Conservation (phyloP, 2,329 filamentous ascomycete genomes). For the Penicillium sp. region DNA sequence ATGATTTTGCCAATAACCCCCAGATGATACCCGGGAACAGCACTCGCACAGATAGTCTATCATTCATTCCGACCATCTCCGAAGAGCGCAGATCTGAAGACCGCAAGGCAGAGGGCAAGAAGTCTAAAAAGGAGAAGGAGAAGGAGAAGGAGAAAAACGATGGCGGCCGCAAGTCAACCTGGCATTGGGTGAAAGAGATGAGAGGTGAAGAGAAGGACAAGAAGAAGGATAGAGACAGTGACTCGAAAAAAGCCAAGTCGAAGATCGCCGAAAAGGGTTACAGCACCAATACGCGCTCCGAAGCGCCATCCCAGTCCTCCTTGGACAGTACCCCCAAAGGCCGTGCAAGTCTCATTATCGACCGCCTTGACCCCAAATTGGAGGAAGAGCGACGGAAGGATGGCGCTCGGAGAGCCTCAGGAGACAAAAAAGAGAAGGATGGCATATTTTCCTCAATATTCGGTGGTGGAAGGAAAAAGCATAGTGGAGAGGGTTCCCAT, state of each 20-base stretch:
- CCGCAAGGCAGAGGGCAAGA: slow-evolving; percentile 71
- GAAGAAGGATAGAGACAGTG: slow-evolving; percentile 64
- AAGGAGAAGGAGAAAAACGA: slow-evolving; percentile 47
- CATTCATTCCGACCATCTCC: slow-evolving; percentile 73
- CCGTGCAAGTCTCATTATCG: slow-evolving; percentile 80
- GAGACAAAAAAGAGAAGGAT: slow-evolving; percentile 86
- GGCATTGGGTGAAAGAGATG: slow-evolving; percentile 67
- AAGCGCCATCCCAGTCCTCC: slow-evolving; percentile 78
- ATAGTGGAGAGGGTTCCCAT: slow-evolving; percentile 66
- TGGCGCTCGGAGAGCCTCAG: slow-evolving; percentile 67
- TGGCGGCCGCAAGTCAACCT: slow-evolving; percentile 72
- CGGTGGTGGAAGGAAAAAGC: slow-evolving; percentile 83
- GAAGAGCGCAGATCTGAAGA: slow-evolving; percentile 76
- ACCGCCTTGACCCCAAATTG: slow-evolving; percentile 74
- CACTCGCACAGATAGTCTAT: slow-evolving; percentile 73
- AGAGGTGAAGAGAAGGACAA: slow-evolving; percentile 67
- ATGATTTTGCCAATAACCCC: slow-evolving; percentile 66
- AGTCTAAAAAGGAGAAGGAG: slow-evolving; percentile 55
- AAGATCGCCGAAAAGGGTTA: slow-evolving; percentile 59
- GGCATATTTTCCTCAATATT: slow-evolving; percentile 94
- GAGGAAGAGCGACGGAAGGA: slow-evolving; percentile 75
- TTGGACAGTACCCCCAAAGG: slow-evolving; percentile 66
- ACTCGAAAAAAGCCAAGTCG: slow-evolving; percentile 57
- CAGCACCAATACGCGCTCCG: slow-evolving; percentile 79
- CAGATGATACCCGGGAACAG: slow-evolving; percentile 70